These are phyloP conservation scores for Didymella pinodella DNA, from an alignment of 2,329 filamentous ascomycete species.

Conservation along the genomic window DNA sequence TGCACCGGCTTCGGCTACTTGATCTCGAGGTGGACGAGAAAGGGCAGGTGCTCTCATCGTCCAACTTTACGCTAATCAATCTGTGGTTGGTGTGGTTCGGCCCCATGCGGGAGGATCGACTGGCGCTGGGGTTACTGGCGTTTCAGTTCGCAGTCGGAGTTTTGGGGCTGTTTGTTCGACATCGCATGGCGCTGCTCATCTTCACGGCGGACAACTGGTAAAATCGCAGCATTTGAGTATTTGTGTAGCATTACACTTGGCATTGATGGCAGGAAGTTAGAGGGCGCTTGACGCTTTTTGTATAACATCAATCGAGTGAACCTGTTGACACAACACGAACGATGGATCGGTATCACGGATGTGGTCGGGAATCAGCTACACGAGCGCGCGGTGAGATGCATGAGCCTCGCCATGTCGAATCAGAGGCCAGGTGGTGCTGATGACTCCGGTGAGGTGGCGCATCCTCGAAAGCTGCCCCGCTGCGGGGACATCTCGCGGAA, in stretches of 20 bases:
- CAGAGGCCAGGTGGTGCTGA: constrained; percentile 23
- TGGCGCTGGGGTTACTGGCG: constrained; percentile 80
- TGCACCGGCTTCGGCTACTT: constrained; percentile 73
- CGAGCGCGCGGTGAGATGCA: constrained; percentile 8
- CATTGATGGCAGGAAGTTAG: constrained; percentile 2
- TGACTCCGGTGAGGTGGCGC: constrained; percentile 24
- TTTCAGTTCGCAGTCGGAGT: constrained; percentile 80
- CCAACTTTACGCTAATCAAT: constrained; percentile 92
- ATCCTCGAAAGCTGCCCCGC: background rate
- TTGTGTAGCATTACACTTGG: constrained; percentile 8
- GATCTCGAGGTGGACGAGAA: constrained; percentile 71
- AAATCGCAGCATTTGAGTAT: constrained; percentile 7
- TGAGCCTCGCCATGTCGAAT: constrained; percentile 23
- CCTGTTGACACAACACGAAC: background rate
- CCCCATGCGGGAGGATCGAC: constrained; percentile 83
- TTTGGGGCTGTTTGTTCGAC: constrained; percentile 83
- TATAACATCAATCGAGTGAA: constrained; percentile 4
- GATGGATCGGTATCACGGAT: constrained; percentile 6
- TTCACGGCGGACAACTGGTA: constrained; percentile 85
- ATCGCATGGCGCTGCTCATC: constrained; percentile 83
- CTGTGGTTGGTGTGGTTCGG: constrained; percentile 97
- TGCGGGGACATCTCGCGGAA: background rate
- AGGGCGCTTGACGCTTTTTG: constrained; percentile 1
- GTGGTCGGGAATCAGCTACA: constrained; percentile 8
- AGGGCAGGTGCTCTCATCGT: constrained; percentile 78